These are phyloP conservation scores for Umbelopsis vinacea DNA, from an alignment of 192 early-diverging fungal genomes.

Conservation along the genomic window DNA sequence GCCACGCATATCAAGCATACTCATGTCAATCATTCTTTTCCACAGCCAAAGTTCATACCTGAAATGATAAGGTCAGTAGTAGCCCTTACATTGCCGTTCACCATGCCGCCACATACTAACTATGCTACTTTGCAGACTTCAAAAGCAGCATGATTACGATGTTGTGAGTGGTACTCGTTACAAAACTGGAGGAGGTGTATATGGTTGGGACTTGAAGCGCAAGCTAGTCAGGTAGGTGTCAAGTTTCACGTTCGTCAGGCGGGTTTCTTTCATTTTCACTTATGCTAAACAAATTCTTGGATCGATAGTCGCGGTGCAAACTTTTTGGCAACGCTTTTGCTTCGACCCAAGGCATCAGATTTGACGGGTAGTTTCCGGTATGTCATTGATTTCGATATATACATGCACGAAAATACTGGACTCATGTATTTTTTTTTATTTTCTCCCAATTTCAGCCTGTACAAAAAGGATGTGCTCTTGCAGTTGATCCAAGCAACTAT, in stretches of 20 bases:
- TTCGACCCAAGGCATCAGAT: conserved; percentile 91
- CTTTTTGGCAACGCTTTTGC: conserved; percentile 85
- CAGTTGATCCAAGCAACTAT: conserved; percentile 86
- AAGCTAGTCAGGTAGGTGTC: conserved; percentile 80
- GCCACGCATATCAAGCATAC: too few species aligned
- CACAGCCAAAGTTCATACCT: conserved; percentile 93
- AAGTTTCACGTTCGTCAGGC: neutral
- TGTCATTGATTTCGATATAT: neutral
- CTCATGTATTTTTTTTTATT: neutral
- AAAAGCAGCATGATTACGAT: conserved; percentile 84
- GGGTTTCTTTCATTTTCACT: neutral
- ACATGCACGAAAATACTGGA: neutral
- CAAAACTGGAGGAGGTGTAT: conserved; percentile 84
- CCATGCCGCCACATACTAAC: neutral
- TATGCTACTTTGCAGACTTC: conserved; percentile 53
- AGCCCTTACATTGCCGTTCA: neutral
- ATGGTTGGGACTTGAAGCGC: conserved; percentile 96
- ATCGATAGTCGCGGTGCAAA: conserved; percentile 88
- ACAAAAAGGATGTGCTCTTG: conserved; percentile 89
- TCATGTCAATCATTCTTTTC: conserved; percentile 4
- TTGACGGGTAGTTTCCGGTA: conserved; percentile 93
- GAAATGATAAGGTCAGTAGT: conserved; percentile 79
- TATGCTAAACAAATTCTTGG: neutral
- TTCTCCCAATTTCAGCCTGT: conserved; percentile 57
- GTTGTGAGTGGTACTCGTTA: conserved; percentile 97